Base-by-base conservation (phyloP, 2,329 filamentous ascomycete species). In the Beauveria caledonica region DNA sequence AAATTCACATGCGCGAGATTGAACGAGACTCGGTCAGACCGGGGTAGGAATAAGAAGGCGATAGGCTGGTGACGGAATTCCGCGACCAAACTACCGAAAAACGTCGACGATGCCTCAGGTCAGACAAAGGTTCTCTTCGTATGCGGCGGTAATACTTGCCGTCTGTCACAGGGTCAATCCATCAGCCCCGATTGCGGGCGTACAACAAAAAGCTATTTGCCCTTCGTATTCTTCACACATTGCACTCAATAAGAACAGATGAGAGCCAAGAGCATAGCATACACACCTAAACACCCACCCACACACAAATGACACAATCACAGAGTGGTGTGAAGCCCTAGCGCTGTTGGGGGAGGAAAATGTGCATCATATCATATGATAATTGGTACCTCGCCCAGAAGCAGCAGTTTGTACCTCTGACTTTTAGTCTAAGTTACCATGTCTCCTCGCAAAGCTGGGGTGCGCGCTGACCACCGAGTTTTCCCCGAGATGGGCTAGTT, bases 391-490 rank as follows among this genome's bases (percentile, higher is more conserved):
- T 39, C 15, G 3, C 5, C n/a, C 19, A 19, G 7, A 21, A 15
- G n/a, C 29, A 25, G 29, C 29, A 19, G 5, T 19, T 57, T 49
- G 54, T 57, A 57, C 54, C 45, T 21, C 9, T 10, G 45, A 50
- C 55, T 15, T 50, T 7, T 7, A 2, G 1, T 17, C 19, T 21
- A n/a, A n/a, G n/a, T n/a, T n/a, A 27, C 15, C 29, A 17, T 29
- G 21, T 21, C 25, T 36, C 40, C 25, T 46, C 42, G 6, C 42
- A 33, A 23, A 27, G 33, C 19, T 17, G 9, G 11, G 42, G 42
- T 5, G n/a, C 15, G 33, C 23, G 19, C 36, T 29, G 27, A 27
- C 51, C 45, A 49, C 58, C 58, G 58, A 60, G 58, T 44, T 60
- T 60, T 56, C 33, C 52, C 58, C 58, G 58, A 60, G 10, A n/a